A percentile compares a stretch with the other conserved stretches of the same genome.
phyloP scores from a whole-genome alignment of 768 basidiomycete species.

The Hypsizygus marmoreus region DNA sequence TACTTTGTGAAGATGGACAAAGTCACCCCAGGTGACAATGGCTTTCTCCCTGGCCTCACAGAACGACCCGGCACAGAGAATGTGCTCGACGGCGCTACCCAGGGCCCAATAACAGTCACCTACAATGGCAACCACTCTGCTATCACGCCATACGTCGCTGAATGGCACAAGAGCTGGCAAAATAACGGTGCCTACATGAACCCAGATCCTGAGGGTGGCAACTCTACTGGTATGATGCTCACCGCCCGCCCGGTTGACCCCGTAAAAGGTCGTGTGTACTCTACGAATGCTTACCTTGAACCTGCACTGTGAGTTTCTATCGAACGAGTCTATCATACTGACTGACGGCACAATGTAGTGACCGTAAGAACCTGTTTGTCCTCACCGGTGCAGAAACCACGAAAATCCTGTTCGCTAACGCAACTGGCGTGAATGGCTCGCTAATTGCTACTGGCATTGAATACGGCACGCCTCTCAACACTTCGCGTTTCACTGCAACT shows the following conservation, averaged over 20 bases:
- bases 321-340: not conserved
- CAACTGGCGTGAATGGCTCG: no score
- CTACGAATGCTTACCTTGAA: slow-evolving; percentile 18
- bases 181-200: slow-evolving; percentile 16
- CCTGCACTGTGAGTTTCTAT: slow-evolving; percentile 6
- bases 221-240: slow-evolving; percentile 11
- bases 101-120: slow-evolving; percentile 16
- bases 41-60: slow-evolving; percentile 8
- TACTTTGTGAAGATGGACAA: slow-evolving; percentile 21
- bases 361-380: slow-evolving; percentile 32
- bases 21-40: slow-evolving; percentile 8
- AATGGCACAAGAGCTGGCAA: slow-evolving; percentile 13
- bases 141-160: slow-evolving; percentile 11
- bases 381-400: slow-evolving; percentile 32
- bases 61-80: slow-evolving; percentile 9
- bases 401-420: slow-evolving; percentile 22
- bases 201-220: slow-evolving; percentile 12
- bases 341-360: not conserved
- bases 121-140: slow-evolving; percentile 14
- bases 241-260: slow-evolving; percentile 18
- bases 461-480: slow-evolving; percentile 33
- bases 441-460: slow-evolving; percentile 43
- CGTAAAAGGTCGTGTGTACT: slow-evolving; percentile 18
- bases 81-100: slow-evolving; percentile 10
- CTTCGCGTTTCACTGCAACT: slow-evolving; percentile 29